Percentiles rank a stretch among this genome's conserved stretches.
Evolutionary conservation across 2,329 filamentous ascomycete genomes (phyloP).

Genomic region (Fusarium multiceps): DNA sequence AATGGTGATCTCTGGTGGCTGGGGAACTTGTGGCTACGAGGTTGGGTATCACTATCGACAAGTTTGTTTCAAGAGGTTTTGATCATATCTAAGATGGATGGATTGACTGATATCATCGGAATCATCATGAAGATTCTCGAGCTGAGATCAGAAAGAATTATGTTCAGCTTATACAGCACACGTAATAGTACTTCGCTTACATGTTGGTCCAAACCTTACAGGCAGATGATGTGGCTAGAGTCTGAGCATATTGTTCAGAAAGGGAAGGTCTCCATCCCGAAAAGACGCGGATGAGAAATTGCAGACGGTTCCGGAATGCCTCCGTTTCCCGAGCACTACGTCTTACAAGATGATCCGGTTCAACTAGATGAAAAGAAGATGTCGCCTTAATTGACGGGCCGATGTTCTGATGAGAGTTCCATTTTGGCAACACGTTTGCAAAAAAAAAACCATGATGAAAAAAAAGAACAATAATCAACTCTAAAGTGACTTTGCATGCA

Average conservation of each 20-base stretch:
- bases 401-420: neutral
- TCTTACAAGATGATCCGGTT: constrained; percentile 20
- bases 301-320: constrained; percentile 16
- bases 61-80: neutral
- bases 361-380: neutral
- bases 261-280: constrained; percentile 16
- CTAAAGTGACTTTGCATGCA: neutral
- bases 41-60: constrained; percentile 19
- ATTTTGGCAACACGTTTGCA: too few relatives aligned
- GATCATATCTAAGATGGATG: neutral
- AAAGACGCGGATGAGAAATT: constrained; percentile 7
- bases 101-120: neutral
- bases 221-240: constrained; percentile 13
- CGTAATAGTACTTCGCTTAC: neutral
- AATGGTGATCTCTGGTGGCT: constrained; percentile 23
- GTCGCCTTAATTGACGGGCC: neutral
- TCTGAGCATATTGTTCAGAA: neutral
- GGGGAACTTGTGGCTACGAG: constrained; percentile 15
- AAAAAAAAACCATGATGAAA: too few relatives aligned
- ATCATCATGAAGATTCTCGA: neutral
- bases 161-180: neutral
- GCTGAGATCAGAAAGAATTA: neutral
- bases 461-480: neutral
- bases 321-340: constrained; percentile 23
- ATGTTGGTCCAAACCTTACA: neutral